Evolutionary conservation across 306 rosid genomes (phyloP).

Genomic region (Glycyrrhiza uralensis): DNA sequence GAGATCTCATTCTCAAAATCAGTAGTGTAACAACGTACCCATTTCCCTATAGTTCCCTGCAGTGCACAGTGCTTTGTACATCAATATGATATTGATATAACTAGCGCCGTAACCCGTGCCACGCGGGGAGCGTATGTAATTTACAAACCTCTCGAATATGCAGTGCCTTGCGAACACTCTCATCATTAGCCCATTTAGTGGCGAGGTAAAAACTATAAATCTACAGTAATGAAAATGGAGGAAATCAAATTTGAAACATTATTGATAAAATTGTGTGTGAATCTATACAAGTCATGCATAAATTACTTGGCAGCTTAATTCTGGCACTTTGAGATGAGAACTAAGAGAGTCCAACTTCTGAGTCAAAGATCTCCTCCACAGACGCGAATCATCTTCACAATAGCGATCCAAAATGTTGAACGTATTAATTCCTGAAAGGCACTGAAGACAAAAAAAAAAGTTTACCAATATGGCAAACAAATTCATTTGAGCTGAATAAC

Average conservation of each 20-base stretch:
- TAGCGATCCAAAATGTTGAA: slow-evolving; percentile 32
- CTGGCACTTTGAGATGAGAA: slow-evolving; percentile 18
- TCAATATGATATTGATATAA: not conserved
- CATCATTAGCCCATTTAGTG: slow-evolving; percentile 25
- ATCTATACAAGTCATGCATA: not conserved
- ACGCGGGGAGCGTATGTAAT: too few species aligned
- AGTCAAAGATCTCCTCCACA: slow-evolving; percentile 32
- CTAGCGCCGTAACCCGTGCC: too few species aligned
- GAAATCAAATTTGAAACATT: not conserved
- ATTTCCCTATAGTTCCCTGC: slow-evolving; percentile 28
- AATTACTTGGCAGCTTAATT: slow-evolving; percentile 40
- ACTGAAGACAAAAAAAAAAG: slow-evolving; percentile 29
- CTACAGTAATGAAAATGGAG: slow-evolving; percentile 16
- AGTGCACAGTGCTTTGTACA: not conserved
- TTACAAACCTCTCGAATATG: slow-evolving; percentile 39
- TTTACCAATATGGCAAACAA: not conserved
- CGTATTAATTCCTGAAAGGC: slow-evolving; percentile 21
- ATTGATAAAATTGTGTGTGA: not conserved
- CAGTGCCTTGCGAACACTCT: slow-evolving; percentile 25
- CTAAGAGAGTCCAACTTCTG: not conserved
- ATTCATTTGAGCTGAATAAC: not conserved
- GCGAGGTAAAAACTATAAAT: slow-evolving; percentile 1
- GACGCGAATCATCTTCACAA: slow-evolving; percentile 21
- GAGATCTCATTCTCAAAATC: not conserved
- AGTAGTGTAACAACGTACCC: slow-evolving; percentile 3